Conservation (phyloP, 495 filamentous ascomycete species). For the Aspergillus saccharolyticus region DNA sequence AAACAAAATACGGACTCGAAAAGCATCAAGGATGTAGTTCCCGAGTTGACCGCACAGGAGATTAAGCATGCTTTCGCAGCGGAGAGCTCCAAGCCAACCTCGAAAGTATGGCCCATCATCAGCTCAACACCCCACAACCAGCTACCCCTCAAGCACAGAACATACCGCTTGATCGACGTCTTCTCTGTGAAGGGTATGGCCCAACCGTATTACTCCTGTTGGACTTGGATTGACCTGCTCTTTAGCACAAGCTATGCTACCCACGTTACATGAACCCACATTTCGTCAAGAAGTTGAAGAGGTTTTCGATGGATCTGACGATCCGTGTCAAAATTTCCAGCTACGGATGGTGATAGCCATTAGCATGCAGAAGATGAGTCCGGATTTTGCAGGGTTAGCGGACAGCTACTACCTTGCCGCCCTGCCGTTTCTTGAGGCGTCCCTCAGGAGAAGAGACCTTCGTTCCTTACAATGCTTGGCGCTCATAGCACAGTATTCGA, state of each 20-base stretch:
- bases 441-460: constrained; percentile 74
- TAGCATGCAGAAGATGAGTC: constrained; percentile 81
- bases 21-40: constrained; percentile 82
- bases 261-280: constrained; percentile 75
- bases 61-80: constrained; percentile 52
- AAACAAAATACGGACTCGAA: constrained; percentile 80
- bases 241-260: constrained; percentile 78
- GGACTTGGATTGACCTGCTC: constrained; percentile 7
- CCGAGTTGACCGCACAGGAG: constrained; percentile 56
- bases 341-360: constrained; percentile 87
- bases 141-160: constrained; percentile 61
- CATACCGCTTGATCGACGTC: constrained; percentile 68
- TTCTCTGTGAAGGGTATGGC: constrained; percentile 73
- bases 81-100: constrained; percentile 57
- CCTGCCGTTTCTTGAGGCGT: constrained; percentile 69
- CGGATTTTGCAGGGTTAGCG: constrained; percentile 74
- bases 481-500: constrained; percentile 84
- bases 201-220: constrained; percentile 5
- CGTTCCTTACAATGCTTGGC: constrained; percentile 85
- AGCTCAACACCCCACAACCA: constrained; percentile 65
- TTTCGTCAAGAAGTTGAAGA: constrained; percentile 72
- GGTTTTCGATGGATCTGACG: constrained; percentile 68
- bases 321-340: constrained; percentile 80
- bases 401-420: constrained; percentile 90
- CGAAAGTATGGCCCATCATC: constrained; percentile 71